phyloP scores from a whole-genome alignment of 345 rosid genomes.

The Raphanus sativus region DNA sequence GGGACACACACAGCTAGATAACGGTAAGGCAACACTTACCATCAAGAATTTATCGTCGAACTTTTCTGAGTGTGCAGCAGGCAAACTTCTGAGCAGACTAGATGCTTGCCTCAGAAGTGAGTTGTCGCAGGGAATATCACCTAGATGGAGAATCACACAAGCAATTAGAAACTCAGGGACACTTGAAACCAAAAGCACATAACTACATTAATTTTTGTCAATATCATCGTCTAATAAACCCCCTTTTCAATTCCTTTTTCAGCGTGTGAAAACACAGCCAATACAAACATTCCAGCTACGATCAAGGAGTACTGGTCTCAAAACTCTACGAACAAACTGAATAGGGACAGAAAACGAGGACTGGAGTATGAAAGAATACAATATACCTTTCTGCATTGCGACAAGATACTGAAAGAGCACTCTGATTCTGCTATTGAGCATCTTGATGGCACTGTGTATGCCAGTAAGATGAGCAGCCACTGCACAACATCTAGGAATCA shows the following conservation, averaged over 20 bases:
- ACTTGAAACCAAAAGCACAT: neutral
- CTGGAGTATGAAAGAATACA: neutral
- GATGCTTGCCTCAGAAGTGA: conserved; percentile 90
- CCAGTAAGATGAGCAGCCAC: conserved; percentile 99
- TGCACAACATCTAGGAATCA: conserved; percentile 37
- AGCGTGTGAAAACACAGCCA: neutral
- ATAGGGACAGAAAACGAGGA: too few species aligned
- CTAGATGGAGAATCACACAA: conserved; percentile 44
- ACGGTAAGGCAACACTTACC: conserved; percentile 56
- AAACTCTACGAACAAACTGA: neutral
- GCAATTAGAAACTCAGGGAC: conserved; percentile 3
- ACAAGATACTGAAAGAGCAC: conserved; percentile 89
- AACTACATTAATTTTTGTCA: neutral
- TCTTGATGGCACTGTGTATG: conserved; percentile 97
- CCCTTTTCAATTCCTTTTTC: neutral
- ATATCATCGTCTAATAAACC: neutral
- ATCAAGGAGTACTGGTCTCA: neutral
- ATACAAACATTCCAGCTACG: neutral
- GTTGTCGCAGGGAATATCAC: conserved; percentile 87
- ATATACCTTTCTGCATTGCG: conserved; percentile 86
- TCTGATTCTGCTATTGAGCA: conserved; percentile 90
- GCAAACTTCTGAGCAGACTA: conserved; percentile 89
- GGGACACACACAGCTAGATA: neutral
- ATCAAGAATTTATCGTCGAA: conserved; percentile 92
- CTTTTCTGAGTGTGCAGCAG: conserved; percentile 88